Evolutionary conservation across 805 yeast genomes (phyloP), one percentile per base, ranked within the genome.

Genomic region (Cyberlindnera maritima): DNA sequence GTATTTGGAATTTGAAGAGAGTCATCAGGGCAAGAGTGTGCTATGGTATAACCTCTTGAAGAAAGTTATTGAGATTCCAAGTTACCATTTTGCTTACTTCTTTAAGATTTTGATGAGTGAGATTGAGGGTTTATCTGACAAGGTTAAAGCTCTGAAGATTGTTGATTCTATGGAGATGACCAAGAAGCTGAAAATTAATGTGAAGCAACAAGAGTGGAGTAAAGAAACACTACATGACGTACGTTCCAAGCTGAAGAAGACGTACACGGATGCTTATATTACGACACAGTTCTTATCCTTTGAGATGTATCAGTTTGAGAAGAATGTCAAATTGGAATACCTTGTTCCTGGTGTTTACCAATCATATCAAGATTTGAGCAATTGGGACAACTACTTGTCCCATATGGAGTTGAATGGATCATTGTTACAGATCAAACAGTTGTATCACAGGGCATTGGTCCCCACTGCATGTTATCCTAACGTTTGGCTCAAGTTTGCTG

Each of bases 371-470:
- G 86, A 85, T 53, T 57, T 83, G 18, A 75, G 73, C 17, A 69
- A 66, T 11, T 85, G 96, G 81, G 77, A 73, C 44, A 61, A 68
- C 25, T 88, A 84, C 60, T 56, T 85, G 32, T 74, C 74, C 51
- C 78, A 71, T 47, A 64, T 79, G 32, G 88, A 84, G 53, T 55
- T 51, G 1, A 51, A 51, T 23, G 58, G 58, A 1, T 36, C 51
- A 2, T 13, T 12, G 14, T 23, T 18, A 15, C 61, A 58, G 42
- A 41, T 53, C 10, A 43, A 32, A 13, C 68, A 72, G 13, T 54
- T 65, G 0, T 81, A 76, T 50, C 77, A 77, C 43, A 57, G 88
- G 48, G 74, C 80, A 34, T 50, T 80, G 6, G 65, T 76, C 3
- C 53, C 72, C 2, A 68, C 79, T 1, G 72, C 77, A 1, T 56